phyloP scores from a whole-genome alignment of 805 yeast species.

The Candida adriatica region DNA sequence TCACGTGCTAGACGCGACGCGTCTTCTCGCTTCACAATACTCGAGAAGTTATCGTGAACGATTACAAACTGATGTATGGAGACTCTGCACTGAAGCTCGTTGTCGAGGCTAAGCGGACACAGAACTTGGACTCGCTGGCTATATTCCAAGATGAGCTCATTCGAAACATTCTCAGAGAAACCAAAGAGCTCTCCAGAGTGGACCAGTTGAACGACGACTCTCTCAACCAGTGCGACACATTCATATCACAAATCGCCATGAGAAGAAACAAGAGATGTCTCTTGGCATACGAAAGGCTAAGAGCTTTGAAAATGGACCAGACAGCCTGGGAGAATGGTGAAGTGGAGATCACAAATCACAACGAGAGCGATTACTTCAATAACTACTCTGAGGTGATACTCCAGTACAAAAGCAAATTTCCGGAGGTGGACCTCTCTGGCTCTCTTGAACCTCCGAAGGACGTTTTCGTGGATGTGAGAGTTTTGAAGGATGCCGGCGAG shows the following conservation, averaged over 20 bases:
- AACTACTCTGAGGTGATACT: constrained; percentile 65
- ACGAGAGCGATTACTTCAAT: constrained; percentile 73
- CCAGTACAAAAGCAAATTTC: constrained; percentile 69
- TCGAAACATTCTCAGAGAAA: constrained; percentile 64
- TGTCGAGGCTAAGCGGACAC: constrained; percentile 76
- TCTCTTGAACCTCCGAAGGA: constrained; percentile 87
- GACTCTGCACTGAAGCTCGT: constrained; percentile 80
- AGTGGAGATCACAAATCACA: constrained; percentile 54
- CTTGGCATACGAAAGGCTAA: constrained; percentile 69
- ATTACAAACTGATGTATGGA: constrained; percentile 69
- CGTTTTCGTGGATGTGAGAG: constrained; percentile 90
- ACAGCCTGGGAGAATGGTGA: constrained; percentile 66
- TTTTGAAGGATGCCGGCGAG: constrained; percentile 91
- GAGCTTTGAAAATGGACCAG: constrained; percentile 63
- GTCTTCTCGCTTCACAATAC: no score
- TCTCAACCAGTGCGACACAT: constrained; percentile 9
- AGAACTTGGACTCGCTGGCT: constrained; percentile 58
- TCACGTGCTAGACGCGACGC: no score
- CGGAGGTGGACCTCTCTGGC: constrained; percentile 83
- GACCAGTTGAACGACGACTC: constrained; percentile 7
- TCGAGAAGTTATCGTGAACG: neutral
- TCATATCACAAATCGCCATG: constrained; percentile 33
- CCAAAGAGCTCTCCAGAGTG: constrained; percentile 45
- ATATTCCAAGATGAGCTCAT: constrained; percentile 67
- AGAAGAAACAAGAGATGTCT: constrained; percentile 86